Evolutionary conservation across 768 basidiomycete species (phyloP).

Genomic region (Lentinula boryana): DNA sequence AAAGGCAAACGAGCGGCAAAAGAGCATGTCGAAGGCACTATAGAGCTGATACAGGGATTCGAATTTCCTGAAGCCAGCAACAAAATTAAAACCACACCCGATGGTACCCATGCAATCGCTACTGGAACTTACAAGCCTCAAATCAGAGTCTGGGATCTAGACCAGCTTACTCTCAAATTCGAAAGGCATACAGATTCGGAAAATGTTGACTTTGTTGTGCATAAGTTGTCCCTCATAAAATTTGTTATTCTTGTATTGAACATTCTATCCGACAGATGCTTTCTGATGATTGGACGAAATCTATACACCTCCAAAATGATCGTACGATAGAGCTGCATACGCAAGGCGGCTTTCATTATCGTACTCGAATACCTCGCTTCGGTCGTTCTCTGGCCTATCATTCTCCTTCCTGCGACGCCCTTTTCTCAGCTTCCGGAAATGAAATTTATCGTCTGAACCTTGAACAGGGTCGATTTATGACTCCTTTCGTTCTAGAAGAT

Average conservation of each 20-base stretch:
- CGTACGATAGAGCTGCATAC: constrained; percentile 94
- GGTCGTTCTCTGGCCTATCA: constrained; percentile 92
- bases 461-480: constrained; percentile 91
- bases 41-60: constrained; percentile 93
- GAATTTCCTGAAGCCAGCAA: constrained; percentile 97
- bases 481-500: constrained; percentile 57
- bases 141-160: constrained; percentile 92
- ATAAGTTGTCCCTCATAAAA: constrained; percentile 38
- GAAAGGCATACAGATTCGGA: constrained; percentile 95
- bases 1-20: constrained; percentile 61
- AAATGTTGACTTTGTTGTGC: constrained; percentile 96
- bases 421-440: constrained; percentile 76
- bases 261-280: constrained; percentile 52
- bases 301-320: constrained; percentile 94
- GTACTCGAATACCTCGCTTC: constrained; percentile 90
- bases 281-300: constrained; percentile 98
- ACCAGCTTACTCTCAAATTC: constrained; percentile 89
- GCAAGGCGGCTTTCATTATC: constrained; percentile 88
- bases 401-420: constrained; percentile 87
- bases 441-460: constrained; percentile 94
- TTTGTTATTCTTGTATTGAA: neutral
- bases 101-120: constrained; percentile 89
- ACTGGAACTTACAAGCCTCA: constrained; percentile 98
- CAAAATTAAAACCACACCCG: constrained; percentile 81
- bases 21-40: constrained; percentile 76